These are phyloP conservation scores for Phytopythium litorale DNA, from an alignment of 352 stramenopile species.

Conservation along the genomic window DNA sequence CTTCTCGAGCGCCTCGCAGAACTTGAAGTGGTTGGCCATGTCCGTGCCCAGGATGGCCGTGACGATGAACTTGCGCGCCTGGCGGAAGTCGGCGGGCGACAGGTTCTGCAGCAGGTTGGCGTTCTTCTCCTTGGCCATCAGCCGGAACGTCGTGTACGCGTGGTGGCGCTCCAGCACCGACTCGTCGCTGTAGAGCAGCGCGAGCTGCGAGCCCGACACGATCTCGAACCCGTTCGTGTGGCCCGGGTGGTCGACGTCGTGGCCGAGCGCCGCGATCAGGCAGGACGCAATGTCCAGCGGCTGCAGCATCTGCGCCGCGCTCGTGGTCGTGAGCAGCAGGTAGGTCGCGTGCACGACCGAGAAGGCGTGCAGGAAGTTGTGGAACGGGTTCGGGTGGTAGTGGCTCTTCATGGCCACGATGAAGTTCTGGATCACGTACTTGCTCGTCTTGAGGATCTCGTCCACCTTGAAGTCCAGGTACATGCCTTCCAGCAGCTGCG, in stretches of 20 bases:
- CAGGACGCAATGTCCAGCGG: constrained; percentile 83
- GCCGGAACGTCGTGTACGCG: constrained; percentile 80
- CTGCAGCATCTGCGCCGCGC: constrained; percentile 61
- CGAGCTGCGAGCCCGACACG: constrained; percentile 67
- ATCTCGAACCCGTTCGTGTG: constrained; percentile 90
- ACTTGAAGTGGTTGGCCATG: constrained; percentile 89
- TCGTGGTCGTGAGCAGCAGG: constrained; percentile 73
- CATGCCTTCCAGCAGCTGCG: constrained; percentile 65
- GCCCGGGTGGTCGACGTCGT: constrained; percentile 90
- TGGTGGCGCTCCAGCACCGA: constrained; percentile 90
- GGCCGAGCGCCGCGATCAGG: constrained; percentile 82
- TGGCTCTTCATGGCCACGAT: constrained; percentile 78
- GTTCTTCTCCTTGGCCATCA: constrained; percentile 81
- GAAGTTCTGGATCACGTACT: constrained; percentile 67
- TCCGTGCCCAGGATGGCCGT: constrained; percentile 88
- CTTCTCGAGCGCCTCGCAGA: constrained; percentile 76
- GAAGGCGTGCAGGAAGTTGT: constrained; percentile 91
- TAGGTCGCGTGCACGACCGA: constrained; percentile 86
- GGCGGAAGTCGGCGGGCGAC: constrained; percentile 57
- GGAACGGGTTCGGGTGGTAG: constrained; percentile 88
- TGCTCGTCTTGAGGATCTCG: constrained; percentile 52
- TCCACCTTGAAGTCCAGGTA: constrained; percentile 73
- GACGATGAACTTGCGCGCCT: constrained; percentile 88
- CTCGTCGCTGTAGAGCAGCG: constrained; percentile 86
- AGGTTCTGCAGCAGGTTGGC: constrained; percentile 85